Evolutionary conservation across 192 early-diverging fungal species (phyloP).

Genomic region (Coemansia sp.): DNA sequence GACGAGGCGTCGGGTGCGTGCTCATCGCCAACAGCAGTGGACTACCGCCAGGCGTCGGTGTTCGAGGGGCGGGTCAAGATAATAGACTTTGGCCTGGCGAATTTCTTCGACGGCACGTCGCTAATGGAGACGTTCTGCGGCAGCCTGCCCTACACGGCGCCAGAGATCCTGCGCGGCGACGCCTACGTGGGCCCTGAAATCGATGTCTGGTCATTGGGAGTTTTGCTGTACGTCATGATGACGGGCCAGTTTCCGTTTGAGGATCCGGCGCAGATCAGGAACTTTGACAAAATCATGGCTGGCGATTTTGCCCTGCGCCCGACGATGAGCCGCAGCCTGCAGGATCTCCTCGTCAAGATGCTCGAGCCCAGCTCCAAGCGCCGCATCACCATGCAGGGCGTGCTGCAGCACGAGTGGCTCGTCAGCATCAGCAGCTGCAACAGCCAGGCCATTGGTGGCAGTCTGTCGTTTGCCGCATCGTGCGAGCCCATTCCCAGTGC

Average conservation of each 20-base stretch:
- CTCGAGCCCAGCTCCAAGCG: slow-evolving; percentile 37
- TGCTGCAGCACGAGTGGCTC: slow-evolving; percentile 45
- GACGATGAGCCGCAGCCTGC: slow-evolving; percentile 33
- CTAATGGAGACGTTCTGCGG: slow-evolving; percentile 89
- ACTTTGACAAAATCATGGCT: slow-evolving; percentile 59
- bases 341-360: slow-evolving; percentile 50
- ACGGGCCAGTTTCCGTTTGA: slow-evolving; percentile 67
- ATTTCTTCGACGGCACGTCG: slow-evolving; percentile 66
- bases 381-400: slow-evolving; percentile 33
- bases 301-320: slow-evolving; percentile 52
- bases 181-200: slow-evolving; percentile 93
- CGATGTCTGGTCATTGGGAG: slow-evolving; percentile 94
- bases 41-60: slow-evolving; percentile 13
- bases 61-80: slow-evolving; percentile 68
- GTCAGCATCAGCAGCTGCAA: neutral
- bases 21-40: neutral
- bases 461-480: neutral
- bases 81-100: slow-evolving; percentile 92
- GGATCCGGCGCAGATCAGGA: slow-evolving; percentile 47
- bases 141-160: slow-evolving; percentile 85
- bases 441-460: neutral
- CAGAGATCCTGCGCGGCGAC: slow-evolving; percentile 90
- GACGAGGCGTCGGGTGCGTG: neutral
- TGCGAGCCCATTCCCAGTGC: neutral
- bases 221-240: slow-evolving; percentile 84